phyloP scores from a whole-genome alignment of 768 basidiomycete species.

The Sporobolomyces pararoseus region DNA sequence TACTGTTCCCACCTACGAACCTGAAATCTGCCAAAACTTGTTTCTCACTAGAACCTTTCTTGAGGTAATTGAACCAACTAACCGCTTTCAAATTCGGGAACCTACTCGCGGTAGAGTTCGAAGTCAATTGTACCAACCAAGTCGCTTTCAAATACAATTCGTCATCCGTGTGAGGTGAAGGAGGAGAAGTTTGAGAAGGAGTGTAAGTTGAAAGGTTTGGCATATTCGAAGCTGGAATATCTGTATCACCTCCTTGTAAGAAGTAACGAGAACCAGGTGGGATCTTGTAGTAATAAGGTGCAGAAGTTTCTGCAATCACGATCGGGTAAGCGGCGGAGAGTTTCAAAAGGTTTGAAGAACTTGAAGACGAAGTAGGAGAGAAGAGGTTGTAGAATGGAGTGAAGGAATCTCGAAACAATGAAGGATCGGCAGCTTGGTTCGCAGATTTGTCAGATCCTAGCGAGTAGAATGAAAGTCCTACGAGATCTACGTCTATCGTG shows the following conservation, averaged over 20 bases:
- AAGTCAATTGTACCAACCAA: constrained; percentile 34
- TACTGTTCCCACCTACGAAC: constrained; percentile 13
- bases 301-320: constrained; percentile 34
- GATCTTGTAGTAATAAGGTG: constrained; percentile 37
- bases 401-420: constrained; percentile 17
- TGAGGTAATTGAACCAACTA: constrained; percentile 35
- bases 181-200: constrained; percentile 10
- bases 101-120: constrained; percentile 24
- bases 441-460: constrained; percentile 18
- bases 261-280: constrained; percentile 13
- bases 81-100: constrained; percentile 30
- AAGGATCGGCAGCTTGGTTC: constrained; percentile 16
- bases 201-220: constrained; percentile 21
- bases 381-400: constrained; percentile 35
- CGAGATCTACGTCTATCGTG: constrained; percentile 33
- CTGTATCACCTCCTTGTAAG: constrained; percentile 26
- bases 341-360: constrained; percentile 13
- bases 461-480: constrained; percentile 35
- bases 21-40: constrained; percentile 35
- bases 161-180: constrained; percentile 20
- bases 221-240: constrained; percentile 12
- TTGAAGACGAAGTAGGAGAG: neutral
- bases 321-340: constrained; percentile 23
- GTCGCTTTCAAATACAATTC: constrained; percentile 37
- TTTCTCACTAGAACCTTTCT: constrained; percentile 1